Conservation (phyloP, 352 stramenopile genomes). For the Peronospora tabacina region DNA sequence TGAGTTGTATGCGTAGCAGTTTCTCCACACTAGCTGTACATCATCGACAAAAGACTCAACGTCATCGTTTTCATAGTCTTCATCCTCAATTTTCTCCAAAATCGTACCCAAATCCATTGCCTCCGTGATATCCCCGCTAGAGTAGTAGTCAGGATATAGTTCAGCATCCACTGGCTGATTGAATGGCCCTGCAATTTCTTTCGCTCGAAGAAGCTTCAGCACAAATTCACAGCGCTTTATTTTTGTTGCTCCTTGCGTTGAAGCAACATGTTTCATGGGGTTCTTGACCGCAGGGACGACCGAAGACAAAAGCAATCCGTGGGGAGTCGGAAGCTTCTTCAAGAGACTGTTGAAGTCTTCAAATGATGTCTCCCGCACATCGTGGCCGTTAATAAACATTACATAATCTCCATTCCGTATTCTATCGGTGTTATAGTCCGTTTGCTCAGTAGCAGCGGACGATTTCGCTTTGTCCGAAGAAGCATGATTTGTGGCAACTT, state of each 20-base stretch:
- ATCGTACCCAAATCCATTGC: conserved; percentile 82
- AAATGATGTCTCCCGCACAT: conserved; percentile 34
- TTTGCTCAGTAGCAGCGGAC: conserved; percentile 4
- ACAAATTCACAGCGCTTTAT: conserved; percentile 66
- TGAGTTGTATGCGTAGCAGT: conserved; percentile 82
- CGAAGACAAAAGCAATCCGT: conserved; percentile 57
- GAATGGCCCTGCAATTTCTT: conserved; percentile 72
- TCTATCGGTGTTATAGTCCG: conserved; percentile 25
- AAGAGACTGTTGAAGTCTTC: conserved; percentile 29
- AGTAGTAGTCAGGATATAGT: conserved; percentile 80
- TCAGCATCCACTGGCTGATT: conserved; percentile 80
- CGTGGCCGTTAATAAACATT: conserved; percentile 46
- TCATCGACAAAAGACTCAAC: conserved; percentile 77
- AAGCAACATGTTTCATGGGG: conserved; percentile 50
- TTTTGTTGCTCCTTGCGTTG: conserved; percentile 45
- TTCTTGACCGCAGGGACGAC: conserved; percentile 34
- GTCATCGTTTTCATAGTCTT: conserved; percentile 81
- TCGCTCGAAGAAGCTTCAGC: conserved; percentile 64
- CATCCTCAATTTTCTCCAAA: conserved; percentile 74
- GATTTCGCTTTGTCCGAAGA: conserved; percentile 10
- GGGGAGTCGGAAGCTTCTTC: conserved; percentile 22
- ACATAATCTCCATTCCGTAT: conserved; percentile 39
- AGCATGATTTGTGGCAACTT: conserved; percentile 12
- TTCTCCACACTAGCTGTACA: conserved; percentile 77
- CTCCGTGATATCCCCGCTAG: conserved; percentile 57